These are phyloP conservation scores for Beta corolliflora DNA, from an alignment of 179 eudicot genomes.

Conservation along the genomic window DNA sequence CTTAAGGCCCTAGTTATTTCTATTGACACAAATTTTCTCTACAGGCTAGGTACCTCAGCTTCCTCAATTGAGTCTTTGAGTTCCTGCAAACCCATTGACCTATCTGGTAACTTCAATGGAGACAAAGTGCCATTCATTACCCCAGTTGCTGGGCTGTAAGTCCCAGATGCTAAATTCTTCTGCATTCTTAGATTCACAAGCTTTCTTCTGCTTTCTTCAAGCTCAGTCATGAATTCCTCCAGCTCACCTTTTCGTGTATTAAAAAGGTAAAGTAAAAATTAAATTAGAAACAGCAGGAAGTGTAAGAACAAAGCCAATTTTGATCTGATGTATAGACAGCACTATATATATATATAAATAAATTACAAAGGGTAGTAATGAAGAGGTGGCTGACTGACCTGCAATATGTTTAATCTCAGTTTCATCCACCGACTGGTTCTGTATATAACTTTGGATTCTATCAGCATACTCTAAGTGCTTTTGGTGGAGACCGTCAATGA, in stretches of 20 bases:
- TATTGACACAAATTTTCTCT: background rate
- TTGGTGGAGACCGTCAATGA: constrained; percentile 60
- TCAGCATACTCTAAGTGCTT: constrained; percentile 71
- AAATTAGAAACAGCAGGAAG: background rate
- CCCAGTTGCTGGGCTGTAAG: constrained; percentile 52
- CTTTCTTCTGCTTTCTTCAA: constrained; percentile 95
- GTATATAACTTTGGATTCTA: constrained; percentile 51
- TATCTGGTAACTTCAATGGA: constrained; percentile 64
- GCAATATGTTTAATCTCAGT: constrained; percentile 66
- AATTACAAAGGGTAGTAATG: background rate
- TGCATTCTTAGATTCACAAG: constrained; percentile 84
- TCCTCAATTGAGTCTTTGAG: constrained; percentile 82
- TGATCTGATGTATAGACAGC: no score
- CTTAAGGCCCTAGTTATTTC: background rate
- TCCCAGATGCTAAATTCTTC: constrained; percentile 63
- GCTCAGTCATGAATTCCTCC: constrained; percentile 78
- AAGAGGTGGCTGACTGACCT: constrained; percentile 42
- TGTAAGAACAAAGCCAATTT: background rate
- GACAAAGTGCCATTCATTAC: constrained; percentile 72
- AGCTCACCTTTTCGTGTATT: constrained; percentile 54
- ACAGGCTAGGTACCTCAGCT: constrained; percentile 60
- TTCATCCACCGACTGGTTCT: constrained; percentile 63
- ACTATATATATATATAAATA: no score
- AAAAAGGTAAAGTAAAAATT: background rate
- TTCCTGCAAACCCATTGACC: constrained; percentile 58